Percentiles rank a stretch among this genome's conserved stretches.
These are phyloP conservation scores for Xylaria cubensis DNA, from an alignment of 495 filamentous ascomycete species.

Conservation along the genomic window DNA sequence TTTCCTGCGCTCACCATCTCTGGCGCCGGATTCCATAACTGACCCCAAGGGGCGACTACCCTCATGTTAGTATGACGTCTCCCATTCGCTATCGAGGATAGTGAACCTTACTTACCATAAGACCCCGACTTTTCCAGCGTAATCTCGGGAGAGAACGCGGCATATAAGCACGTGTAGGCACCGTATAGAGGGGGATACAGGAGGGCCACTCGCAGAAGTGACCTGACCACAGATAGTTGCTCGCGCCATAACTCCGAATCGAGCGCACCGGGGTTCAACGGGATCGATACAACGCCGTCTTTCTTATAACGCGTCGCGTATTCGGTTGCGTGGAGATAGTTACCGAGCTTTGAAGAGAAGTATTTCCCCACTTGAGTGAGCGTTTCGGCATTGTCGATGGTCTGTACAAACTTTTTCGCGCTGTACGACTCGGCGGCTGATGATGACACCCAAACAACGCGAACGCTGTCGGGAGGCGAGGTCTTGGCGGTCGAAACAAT, in stretches of 20 bases:
- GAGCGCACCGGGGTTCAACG: slow-evolving; percentile 54
- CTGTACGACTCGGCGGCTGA: slow-evolving; percentile 35
- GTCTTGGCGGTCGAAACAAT: slow-evolving; percentile 47
- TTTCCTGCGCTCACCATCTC: slow-evolving; percentile 38
- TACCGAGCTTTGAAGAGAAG: slow-evolving; percentile 45
- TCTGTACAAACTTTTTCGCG: slow-evolving; percentile 40
- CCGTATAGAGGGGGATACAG: slow-evolving; percentile 44
- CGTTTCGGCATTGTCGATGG: slow-evolving; percentile 36
- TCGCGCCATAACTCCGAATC: slow-evolving; percentile 52
- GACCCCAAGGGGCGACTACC: slow-evolving; percentile 47
- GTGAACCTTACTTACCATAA: slow-evolving; percentile 37
- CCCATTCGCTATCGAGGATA: not conserved
- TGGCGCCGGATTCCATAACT: slow-evolving; percentile 33
- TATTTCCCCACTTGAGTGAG: slow-evolving; percentile 31
- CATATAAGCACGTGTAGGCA: slow-evolving; percentile 55
- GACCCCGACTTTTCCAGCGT: slow-evolving; percentile 37
- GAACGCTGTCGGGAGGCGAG: slow-evolving; percentile 43
- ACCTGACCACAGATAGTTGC: slow-evolving; percentile 16
- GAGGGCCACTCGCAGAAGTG: slow-evolving; percentile 24
- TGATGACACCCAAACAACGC: slow-evolving; percentile 53
- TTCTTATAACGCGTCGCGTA: slow-evolving; percentile 33
- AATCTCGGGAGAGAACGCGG: slow-evolving; percentile 51
- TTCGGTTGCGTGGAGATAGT: slow-evolving; percentile 38
- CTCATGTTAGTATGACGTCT: slow-evolving; percentile 14
- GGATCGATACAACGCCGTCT: slow-evolving; percentile 35